Percentiles rank a stretch among this genome's conserved stretches.
These are phyloP conservation scores for Mikania micrantha DNA, from an alignment of 129 eudicot species.

Conservation along the genomic window DNA sequence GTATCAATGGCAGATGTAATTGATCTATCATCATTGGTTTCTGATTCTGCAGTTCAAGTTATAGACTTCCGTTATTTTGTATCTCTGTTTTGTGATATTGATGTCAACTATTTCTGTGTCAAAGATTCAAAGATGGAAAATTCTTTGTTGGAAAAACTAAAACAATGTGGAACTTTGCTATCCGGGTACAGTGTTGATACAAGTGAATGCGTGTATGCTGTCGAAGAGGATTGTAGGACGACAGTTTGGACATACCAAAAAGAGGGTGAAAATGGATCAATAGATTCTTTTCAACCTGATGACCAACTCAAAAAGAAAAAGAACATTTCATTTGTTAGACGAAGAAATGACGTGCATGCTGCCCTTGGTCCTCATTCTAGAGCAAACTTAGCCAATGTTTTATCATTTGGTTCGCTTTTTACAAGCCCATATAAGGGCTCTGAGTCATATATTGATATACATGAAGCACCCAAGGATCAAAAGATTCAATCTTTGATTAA, in stretches of 20 bases:
- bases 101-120: constrained; percentile 39
- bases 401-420: constrained; percentile 81
- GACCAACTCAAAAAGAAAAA: constrained; percentile 73
- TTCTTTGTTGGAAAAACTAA: constrained; percentile 36
- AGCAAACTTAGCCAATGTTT: constrained; percentile 50
- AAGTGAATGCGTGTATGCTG: constrained; percentile 61
- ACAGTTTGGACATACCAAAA: constrained; percentile 77
- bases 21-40: constrained; percentile 63
- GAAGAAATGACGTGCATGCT: constrained; percentile 58
- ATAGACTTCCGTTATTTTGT: constrained; percentile 69
- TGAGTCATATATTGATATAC: constrained; percentile 80
- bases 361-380: constrained; percentile 70
- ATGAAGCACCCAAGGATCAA: constrained; percentile 57
- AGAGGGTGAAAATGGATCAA: constrained; percentile 46
- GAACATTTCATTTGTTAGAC: constrained; percentile 63
- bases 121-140: constrained; percentile 30
- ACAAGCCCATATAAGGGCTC: constrained; percentile 81
- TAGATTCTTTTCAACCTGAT: constrained; percentile 91
- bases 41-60: constrained; percentile 43
- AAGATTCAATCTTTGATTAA: constrained; percentile 55
- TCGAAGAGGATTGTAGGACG: constrained; percentile 81
- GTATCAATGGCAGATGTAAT: constrained; percentile 78
- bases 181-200: constrained; percentile 48
- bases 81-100: constrained; percentile 63
- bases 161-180: constrained; percentile 61